Evolutionary conservation across 1,284 basidiomycete species (phyloP), one percentile per base, ranked within the genome.

Genomic region (Boletus sp.): DNA sequence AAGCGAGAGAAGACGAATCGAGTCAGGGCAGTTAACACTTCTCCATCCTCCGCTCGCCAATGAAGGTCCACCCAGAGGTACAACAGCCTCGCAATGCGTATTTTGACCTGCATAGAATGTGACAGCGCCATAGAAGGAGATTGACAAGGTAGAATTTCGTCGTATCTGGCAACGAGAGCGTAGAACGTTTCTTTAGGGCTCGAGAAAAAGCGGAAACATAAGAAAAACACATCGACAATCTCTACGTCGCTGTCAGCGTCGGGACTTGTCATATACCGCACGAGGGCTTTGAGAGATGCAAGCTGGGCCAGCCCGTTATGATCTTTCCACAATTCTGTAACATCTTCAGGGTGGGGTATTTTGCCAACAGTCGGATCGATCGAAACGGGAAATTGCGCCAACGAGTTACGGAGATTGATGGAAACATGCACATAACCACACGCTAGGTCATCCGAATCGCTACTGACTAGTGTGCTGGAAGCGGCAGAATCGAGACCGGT

Each of bases 121-220:
- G 80, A 68, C 7, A 72, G 73, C 29, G 74, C 63, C 57, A 85
- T 79, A 22, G 72, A 72, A 31, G 68, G 62, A 22, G 72, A 66
- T n/a, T 59, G 59, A 11, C 52, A 53, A 1, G 74, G 68, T 11
- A 72, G 63, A 5, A 55, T 55, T 55, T 86, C 77, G 58, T 84
- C 74, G 72, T 84, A 95, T 31, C 91, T 83, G 6, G 73, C 71
- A 27, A 83, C 68, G 4, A 94, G 73, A 9, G 80, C 77, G 0
- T 80, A 72, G 20, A 88, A 76, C 12, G 92, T 77, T 29, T 81
- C 78, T 5, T 59, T 48, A 0, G 92, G 84, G 2, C 80, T 80
- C 5, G 85, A 81, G 73, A 91, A 92, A 61, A 87, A 80, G 20
- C 91, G 83, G 74, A 94, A 94, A 56, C 84, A 87, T 39, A 88